Base-by-base conservation (phyloP, 2,329 filamentous ascomycete genomes). In the Trichophyton benhamiae region DNA sequence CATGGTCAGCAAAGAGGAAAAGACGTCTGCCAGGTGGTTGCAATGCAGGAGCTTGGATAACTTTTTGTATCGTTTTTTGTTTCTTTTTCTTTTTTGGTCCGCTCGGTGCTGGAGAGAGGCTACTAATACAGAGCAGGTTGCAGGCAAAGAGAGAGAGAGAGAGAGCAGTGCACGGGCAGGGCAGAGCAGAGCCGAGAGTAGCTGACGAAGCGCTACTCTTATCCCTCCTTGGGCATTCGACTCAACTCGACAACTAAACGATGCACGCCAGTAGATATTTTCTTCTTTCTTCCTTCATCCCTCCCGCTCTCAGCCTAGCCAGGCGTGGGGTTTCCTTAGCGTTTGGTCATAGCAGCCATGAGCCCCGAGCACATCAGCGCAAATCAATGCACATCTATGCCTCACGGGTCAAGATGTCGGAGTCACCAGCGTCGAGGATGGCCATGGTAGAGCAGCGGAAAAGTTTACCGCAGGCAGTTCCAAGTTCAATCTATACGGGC, bases 401-500 rank as follows among this genome's bases (percentile, higher is more conserved):
- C 55, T 58, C 55, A 17, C 55, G 55, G 79, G 82, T 87, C 72
- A 99, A 85, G 79, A 99, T 99, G 80, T 99, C 94, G 70, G 90
- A 96, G 86, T 97, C 88, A 86, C 92, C 94, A 76, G 91, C 91
- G 80, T 99, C 94, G 69, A 97, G 82, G 76, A 97, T 88, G 72
- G 91, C 87, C 88, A 99, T 95, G 79, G 91, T 96, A 70, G 89
- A 92, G 86, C 89, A 95, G 72, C 91, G 86, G 88, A 95, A 99
- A 76, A 99, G 88, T 84, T 97, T 97, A 83, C 94, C 94, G 82
- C 91, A 96, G 71, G 91, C 91, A 75, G 91, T 97, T 75, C 94
- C 94, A 69, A 99, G 85, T 83, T 97, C 94, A 76, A 97, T 96
- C 91, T 97, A 78, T 77, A 74, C 44, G 57, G 30, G 27, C 22